phyloP scores from a whole-genome alignment of 2,329 filamentous ascomycete species.

The Penicillium digitatum region DNA sequence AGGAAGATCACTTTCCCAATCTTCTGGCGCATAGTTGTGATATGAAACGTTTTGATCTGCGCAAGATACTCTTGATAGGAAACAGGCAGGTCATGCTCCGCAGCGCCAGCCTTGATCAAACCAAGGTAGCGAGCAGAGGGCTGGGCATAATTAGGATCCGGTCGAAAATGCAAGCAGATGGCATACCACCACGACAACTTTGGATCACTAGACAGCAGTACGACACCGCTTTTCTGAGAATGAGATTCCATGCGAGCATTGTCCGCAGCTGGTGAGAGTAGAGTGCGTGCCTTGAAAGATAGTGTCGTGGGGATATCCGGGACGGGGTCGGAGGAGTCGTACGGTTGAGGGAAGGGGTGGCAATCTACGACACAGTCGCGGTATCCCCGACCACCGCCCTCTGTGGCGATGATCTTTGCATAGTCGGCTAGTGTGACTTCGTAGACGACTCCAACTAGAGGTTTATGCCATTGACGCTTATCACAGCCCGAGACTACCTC shows the following conservation, averaged over 20 bases:
- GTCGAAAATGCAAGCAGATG: conserved; percentile 51
- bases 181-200: conserved; percentile 14
- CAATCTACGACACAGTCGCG: conserved; percentile 77
- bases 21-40: conserved; percentile 63
- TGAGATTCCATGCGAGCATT: conserved; percentile 19
- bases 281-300: conserved; percentile 78
- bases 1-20: conserved; percentile 64
- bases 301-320: conserved; percentile 60
- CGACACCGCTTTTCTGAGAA: not conserved
- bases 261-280: conserved; percentile 62
- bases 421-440: conserved; percentile 84
- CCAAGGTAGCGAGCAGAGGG: conserved; percentile 79
- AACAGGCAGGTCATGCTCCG: conserved; percentile 72
- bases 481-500: conserved; percentile 38
- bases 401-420: conserved; percentile 79
- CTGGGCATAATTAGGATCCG: conserved; percentile 70
- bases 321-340: conserved; percentile 52
- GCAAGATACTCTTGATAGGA: conserved; percentile 73
- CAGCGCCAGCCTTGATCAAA: conserved; percentile 72
- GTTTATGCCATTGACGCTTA: conserved; percentile 68
- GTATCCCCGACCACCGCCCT: conserved; percentile 84
- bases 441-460: conserved; percentile 89
- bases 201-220: not conserved
- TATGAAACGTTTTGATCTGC: conserved; percentile 64
- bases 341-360: conserved; percentile 57